Evolutionary conservation across 2,329 filamentous ascomycete genomes (phyloP), one percentile per base, ranked within the genome.

Genomic region (Fusarium sp.): DNA sequence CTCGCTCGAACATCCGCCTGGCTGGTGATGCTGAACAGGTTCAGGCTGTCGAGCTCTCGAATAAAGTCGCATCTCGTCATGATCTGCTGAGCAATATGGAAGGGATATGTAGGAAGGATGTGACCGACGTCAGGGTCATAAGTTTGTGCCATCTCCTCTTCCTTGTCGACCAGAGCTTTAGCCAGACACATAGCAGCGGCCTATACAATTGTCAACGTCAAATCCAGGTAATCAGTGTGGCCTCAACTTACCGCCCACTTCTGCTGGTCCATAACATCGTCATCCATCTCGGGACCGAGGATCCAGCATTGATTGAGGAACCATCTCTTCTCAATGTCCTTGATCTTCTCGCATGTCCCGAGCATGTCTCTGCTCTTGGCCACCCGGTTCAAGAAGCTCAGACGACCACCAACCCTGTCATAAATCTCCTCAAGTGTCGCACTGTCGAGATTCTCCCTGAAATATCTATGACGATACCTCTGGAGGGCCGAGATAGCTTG

Each of bases 11-110:
- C 97, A 81, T 93, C 93, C 18, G 95, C 95, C 45, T 90, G 89
- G 67, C 92, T 94, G 69, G 97, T 96, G 79, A 99, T 98, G 72
- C 94, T 97, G 84, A 98, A 98, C 68, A 99, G 90, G 81, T 98
- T 98, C 69, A 97, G 90, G 74, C 97, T 94, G 84, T 99, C 97
- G 80, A 98, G 95, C 69, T 92, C 89, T 76, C 97, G 92, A 78
- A 98, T 95, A 82, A 98, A 99, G 83, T 99, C 97, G 68, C 95
- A 93, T 63, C 97, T 90, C 16, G 97, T 98, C 96, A 98, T 98
- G 81, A 98, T 93, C 83, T 98, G 89, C 72, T 96, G 93, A 0
- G 95, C 94, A 76, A 93, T 89, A 81, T 97, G 94, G 65, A 98
- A 90, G 0, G 94, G 91, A 72, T 95, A 93, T 45, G 94, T 90